These are phyloP conservation scores for Kregervanrija delftensis DNA, from an alignment of 805 yeast species.

Conservation along the genomic window DNA sequence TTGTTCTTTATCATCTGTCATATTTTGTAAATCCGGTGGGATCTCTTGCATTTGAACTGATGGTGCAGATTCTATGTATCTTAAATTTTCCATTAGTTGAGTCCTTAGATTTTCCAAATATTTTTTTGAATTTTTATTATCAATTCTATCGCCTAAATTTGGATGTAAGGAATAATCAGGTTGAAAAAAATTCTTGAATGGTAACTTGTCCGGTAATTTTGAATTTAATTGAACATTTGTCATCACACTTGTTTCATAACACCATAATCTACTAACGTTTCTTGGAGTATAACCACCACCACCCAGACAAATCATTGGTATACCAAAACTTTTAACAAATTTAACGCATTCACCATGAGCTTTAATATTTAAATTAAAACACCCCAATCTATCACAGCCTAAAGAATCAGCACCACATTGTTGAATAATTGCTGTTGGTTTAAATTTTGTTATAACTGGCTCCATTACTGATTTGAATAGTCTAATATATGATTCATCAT, in stretches of 20 bases:
- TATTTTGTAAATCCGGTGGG: slow-evolving; percentile 56
- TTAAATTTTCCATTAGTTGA: slow-evolving; percentile 70
- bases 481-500: slow-evolving; percentile 76
- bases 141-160: slow-evolving; percentile 66
- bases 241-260: slow-evolving; percentile 88
- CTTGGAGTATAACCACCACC: slow-evolving; percentile 99
- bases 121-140: slow-evolving; percentile 77
- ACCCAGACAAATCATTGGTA: slow-evolving; percentile 87
- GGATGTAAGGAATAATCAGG: slow-evolving; percentile 93
- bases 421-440: slow-evolving; percentile 88
- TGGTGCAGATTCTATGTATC: slow-evolving; percentile 86
- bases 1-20: slow-evolving; percentile 40
- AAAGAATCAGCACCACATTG: slow-evolving; percentile 98
- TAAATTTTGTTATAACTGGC: slow-evolving; percentile 85
- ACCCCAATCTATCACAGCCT: slow-evolving; percentile 89
- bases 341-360: slow-evolving; percentile 97
- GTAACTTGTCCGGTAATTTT: slow-evolving; percentile 67
- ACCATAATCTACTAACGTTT: slow-evolving; percentile 92
- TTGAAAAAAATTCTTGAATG: slow-evolving; percentile 76
- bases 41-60: slow-evolving; percentile 87
- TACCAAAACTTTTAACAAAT: slow-evolving; percentile 78
- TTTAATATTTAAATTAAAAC: slow-evolving; percentile 83
- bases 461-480: slow-evolving; percentile 80
- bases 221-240: slow-evolving; percentile 71
- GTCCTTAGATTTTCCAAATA: slow-evolving; percentile 74